phyloP scores from a whole-genome alignment of 1,284 basidiomycete genomes.

The Athelia psychrophila region DNA sequence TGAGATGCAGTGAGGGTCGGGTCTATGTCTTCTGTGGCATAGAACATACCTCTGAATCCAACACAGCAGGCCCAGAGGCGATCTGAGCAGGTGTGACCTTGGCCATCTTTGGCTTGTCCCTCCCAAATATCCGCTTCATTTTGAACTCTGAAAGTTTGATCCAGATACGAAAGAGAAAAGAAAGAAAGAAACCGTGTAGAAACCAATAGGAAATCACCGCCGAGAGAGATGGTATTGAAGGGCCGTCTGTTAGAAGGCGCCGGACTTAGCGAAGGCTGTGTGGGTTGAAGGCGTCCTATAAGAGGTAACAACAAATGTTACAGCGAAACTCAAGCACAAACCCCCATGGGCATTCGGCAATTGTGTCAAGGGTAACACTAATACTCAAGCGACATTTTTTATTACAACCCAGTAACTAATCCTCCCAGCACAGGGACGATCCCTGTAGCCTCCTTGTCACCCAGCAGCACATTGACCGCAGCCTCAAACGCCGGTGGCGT shows the following conservation, averaged over 20 bases:
- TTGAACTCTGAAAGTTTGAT: background rate
- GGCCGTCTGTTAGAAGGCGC: background rate
- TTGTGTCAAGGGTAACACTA: background rate
- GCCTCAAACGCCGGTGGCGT: constrained; percentile 47
- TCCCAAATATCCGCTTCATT: constrained; percentile 51
- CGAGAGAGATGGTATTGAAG: background rate
- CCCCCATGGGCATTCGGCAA: background rate
- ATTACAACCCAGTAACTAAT: background rate
- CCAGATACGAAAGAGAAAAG: background rate
- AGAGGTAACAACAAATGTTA: too few relatives aligned
- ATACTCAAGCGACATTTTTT: background rate
- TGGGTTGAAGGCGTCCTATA: background rate
- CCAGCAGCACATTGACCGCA: constrained; percentile 42
- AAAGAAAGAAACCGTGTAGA: background rate
- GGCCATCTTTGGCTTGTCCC: constrained; percentile 42
- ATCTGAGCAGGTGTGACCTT: constrained; percentile 25
- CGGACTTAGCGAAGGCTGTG: background rate
- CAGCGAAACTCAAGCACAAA: too few relatives aligned
- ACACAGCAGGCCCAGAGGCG: constrained; percentile 18
- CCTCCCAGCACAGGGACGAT: constrained; percentile 35
- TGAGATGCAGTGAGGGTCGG: background rate
- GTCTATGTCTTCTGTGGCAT: constrained; percentile 8
- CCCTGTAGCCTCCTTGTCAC: constrained; percentile 32
- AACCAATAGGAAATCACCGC: background rate
- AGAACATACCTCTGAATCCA: constrained; percentile 29